These are phyloP conservation scores for Asterionellopsis glacialis DNA, from an alignment of 108 stramenopile genomes.

Conservation along the genomic window DNA sequence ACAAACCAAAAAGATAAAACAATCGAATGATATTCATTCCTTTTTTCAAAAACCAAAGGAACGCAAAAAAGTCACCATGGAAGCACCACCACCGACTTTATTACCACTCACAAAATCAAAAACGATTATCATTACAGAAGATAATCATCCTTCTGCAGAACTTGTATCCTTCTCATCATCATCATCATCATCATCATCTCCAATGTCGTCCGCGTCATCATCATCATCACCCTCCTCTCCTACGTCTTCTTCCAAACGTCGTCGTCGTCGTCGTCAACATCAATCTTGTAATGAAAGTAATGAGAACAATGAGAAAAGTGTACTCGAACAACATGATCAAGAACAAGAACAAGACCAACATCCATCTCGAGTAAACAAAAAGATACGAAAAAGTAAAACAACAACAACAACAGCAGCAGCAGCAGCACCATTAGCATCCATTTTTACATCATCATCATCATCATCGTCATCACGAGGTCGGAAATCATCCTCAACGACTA, in stretches of 20 bases:
- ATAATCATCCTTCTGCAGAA: not conserved
- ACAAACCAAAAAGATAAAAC: too few relatives aligned
- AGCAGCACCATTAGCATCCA: not conserved
- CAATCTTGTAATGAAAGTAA: too few relatives aligned
- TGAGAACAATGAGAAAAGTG: too few relatives aligned
- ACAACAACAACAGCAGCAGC: not conserved
- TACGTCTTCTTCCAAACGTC: too few relatives aligned
- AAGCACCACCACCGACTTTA: too few relatives aligned
- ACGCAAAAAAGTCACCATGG: too few relatives aligned
- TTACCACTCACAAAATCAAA: too few relatives aligned
- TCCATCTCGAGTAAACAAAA: not conserved
- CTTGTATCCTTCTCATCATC: not conserved
- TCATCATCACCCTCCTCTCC: not conserved
- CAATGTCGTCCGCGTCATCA: too few relatives aligned
- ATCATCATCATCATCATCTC: not conserved
- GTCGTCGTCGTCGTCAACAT: too few relatives aligned
- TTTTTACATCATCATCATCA: conserved; percentile 2
- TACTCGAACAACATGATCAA: too few relatives aligned
- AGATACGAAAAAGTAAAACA: not conserved
- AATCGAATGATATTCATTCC: too few relatives aligned
- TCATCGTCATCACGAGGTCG: not conserved
- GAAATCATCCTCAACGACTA: not conserved
- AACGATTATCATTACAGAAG: not conserved
- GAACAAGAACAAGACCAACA: conserved; percentile 2
- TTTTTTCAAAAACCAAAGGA: too few relatives aligned